A percentile compares a stretch with the other conserved stretches of the same genome.
Evolutionary conservation across 2,329 filamentous ascomycete genomes (phyloP).

Genomic region (Cordyceps pruinosa): DNA sequence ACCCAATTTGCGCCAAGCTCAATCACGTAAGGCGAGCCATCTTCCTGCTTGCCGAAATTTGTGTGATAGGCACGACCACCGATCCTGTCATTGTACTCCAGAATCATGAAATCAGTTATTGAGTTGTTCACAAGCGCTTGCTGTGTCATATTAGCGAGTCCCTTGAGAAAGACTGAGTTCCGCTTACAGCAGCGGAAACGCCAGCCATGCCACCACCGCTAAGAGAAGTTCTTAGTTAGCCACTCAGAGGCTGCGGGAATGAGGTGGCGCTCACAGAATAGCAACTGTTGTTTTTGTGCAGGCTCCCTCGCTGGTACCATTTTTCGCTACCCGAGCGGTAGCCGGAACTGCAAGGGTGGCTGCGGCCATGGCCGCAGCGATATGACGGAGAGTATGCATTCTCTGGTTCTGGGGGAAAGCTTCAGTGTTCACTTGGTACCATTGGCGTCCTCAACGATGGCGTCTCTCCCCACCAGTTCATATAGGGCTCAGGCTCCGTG

Average conservation of each 20-base stretch:
- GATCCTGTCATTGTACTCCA: constrained; percentile 56
- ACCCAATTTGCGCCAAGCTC: constrained; percentile 65
- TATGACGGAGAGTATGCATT: neutral
- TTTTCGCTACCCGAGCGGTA: constrained; percentile 10
- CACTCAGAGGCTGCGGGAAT: neutral
- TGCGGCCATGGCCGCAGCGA: neutral
- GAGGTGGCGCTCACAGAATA: constrained; percentile 19
- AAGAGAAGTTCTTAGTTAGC: neutral
- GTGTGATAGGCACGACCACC: constrained; percentile 56
- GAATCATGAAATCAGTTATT: constrained; percentile 55
- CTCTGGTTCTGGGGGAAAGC: neutral
- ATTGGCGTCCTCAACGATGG: neutral
- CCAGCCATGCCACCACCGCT: constrained; percentile 14
- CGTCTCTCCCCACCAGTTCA: neutral
- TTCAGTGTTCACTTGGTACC: too few relatives aligned
- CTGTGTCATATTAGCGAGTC: constrained; percentile 19
- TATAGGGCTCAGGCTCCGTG: neutral
- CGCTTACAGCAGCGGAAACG: constrained; percentile 9
- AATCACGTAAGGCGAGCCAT: constrained; percentile 49
- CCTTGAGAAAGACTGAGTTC: neutral
- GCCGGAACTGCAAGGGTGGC: constrained; percentile 1
- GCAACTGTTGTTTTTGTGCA: constrained; percentile 27
- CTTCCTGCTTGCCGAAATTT: constrained; percentile 43
- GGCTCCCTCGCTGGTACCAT: neutral
- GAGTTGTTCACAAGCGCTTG: constrained; percentile 54